phyloP scores from a whole-genome alignment of 345 rosid species.

The Eucalyptus sp. region DNA sequence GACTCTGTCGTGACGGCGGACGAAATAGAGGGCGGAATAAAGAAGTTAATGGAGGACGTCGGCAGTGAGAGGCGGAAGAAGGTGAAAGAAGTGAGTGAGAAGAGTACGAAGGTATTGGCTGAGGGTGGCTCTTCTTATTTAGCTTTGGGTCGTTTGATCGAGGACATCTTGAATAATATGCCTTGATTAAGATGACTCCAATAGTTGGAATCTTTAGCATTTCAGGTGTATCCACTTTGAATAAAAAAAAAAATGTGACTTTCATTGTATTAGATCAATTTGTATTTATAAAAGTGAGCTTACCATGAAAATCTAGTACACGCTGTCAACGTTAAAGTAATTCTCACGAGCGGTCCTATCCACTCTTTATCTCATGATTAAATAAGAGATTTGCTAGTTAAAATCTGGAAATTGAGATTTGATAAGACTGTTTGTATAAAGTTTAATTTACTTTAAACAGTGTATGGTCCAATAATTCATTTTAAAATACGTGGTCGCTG shows the following conservation, averaged over 20 bases:
- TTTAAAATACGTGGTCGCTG: rapidly evolving
- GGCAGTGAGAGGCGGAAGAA: conserved; percentile 6
- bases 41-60: conserved; percentile 23
- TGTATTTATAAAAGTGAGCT: background rate
- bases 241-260: background rate
- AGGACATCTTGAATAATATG: conserved; percentile 1
- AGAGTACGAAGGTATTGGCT: conserved; percentile 11
- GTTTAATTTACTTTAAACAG: background rate
- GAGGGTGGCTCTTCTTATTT: conserved; percentile 37
- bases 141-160: conserved; percentile 8
- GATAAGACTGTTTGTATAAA: background rate
- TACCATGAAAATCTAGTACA: background rate
- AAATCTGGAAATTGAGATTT: too few relatives aligned
- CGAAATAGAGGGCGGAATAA: conserved; percentile 29
- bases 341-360: background rate
- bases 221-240: background rate
- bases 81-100: conserved; percentile 11
- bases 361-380: background rate
- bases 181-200: background rate
- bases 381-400: background rate
- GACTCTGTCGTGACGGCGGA: background rate
- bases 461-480: background rate
- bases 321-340: conserved; percentile 2
- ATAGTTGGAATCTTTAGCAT: background rate
- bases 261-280: background rate